Evolutionary conservation across 2,329 filamentous ascomycete species (phyloP).

Genomic region (Stagonosporopsis rhizophila): DNA sequence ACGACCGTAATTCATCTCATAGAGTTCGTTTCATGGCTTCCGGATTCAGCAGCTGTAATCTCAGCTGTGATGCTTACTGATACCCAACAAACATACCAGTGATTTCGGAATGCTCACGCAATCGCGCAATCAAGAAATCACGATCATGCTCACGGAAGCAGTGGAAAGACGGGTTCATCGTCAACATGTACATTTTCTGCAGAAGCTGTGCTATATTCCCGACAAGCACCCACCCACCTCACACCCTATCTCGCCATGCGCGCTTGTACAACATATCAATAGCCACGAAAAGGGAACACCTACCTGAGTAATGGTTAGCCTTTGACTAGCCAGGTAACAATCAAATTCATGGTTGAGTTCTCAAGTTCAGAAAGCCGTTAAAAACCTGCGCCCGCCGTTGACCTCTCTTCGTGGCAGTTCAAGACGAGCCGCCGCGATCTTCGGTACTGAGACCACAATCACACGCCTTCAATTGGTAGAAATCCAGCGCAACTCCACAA

Average conservation of each 20-base stretch:
- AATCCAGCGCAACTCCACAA: slow-evolving; percentile 72
- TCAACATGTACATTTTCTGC: not conserved
- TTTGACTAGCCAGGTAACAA: slow-evolving; percentile 9
- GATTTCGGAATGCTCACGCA: not conserved
- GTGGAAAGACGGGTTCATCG: not conserved
- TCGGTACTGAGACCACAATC: slow-evolving; percentile 64
- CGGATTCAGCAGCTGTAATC: slow-evolving; percentile 7
- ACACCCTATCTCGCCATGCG: not conserved
- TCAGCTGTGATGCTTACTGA: slow-evolving; percentile 15
- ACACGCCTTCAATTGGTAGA: slow-evolving; percentile 51
- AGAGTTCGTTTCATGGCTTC: not conserved
- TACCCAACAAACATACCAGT: not conserved
- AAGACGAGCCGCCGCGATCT: slow-evolving; percentile 47
- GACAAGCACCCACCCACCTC: too few species aligned
- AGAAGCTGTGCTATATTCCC: not conserved
- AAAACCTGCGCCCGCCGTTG: slow-evolving; percentile 65
- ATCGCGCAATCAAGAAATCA: too few species aligned
- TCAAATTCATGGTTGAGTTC: slow-evolving; percentile 14
- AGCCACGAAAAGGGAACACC: not conserved
- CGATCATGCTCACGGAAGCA: not conserved
- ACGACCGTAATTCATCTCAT: not conserved
- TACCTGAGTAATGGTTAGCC: slow-evolving; percentile 21
- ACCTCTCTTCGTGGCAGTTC: slow-evolving; percentile 58
- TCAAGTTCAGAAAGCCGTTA: slow-evolving; percentile 68
- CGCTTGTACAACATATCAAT: not conserved